Evolutionary conservation across 805 yeast genomes (phyloP).

Genomic region (Millerozyma miso): DNA sequence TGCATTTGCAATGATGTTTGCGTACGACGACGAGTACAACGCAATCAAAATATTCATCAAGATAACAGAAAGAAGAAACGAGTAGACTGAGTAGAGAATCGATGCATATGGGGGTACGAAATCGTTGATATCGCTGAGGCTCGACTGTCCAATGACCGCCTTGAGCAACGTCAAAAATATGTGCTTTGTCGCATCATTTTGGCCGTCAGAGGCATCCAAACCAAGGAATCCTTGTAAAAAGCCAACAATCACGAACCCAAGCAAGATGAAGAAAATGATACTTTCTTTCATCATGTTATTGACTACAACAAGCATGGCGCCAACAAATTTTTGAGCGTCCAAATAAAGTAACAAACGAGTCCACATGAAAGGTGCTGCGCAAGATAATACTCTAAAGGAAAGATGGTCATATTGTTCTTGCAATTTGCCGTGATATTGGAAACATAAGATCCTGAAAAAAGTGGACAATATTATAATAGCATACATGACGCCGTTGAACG

Average conservation of each 20-base stretch:
- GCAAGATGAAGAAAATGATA: constrained; percentile 70
- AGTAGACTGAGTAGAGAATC: constrained; percentile 71
- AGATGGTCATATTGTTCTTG: constrained; percentile 44
- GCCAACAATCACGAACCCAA: constrained; percentile 68
- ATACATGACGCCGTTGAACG: constrained; percentile 70
- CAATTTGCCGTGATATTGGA: constrained; percentile 16
- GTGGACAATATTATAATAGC: constrained; percentile 49
- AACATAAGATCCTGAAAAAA: constrained; percentile 48
- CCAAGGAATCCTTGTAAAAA: constrained; percentile 86
- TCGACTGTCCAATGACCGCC: constrained; percentile 72
- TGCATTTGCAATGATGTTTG: constrained; percentile 75
- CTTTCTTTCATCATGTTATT: constrained; percentile 87
- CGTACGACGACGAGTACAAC: constrained; percentile 78
- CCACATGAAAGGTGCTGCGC: constrained; percentile 89
- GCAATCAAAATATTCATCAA: constrained; percentile 83
- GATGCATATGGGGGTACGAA: constrained; percentile 86
- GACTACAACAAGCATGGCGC: constrained; percentile 82
- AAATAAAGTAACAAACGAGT: constrained; percentile 67
- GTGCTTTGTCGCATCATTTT: constrained; percentile 63
- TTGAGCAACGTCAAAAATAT: constrained; percentile 63
- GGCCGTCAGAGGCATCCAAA: constrained; percentile 83
- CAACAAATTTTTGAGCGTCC: constrained; percentile 78
- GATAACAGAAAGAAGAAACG: constrained; percentile 70
- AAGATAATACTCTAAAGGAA: constrained; percentile 66
- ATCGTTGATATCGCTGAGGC: constrained; percentile 61